Evolutionary conservation across 225 moss, liverwort and hornwort species (phyloP).

Genomic region (Ulota crispa): DNA sequence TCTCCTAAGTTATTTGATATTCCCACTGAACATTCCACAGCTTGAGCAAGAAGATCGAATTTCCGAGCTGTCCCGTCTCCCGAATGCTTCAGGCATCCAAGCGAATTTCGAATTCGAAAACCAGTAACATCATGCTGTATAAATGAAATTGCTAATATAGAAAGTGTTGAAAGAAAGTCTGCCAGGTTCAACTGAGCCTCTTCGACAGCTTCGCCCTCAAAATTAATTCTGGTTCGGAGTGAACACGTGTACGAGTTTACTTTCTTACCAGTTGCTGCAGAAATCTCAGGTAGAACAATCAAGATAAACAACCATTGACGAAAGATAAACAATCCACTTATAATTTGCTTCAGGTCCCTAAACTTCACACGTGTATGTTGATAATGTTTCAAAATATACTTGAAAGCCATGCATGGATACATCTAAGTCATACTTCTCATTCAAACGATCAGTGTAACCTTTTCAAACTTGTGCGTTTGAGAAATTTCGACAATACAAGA

Average conservation of each 20-base stretch:
- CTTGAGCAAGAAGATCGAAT: not conserved
- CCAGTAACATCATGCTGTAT: not conserved
- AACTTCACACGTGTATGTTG: not conserved
- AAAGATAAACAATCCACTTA: not conserved
- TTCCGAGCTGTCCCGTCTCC: too few relatives aligned
- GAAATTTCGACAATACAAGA: not conserved
- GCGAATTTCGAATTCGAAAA: not conserved
- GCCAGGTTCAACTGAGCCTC: too few relatives aligned
- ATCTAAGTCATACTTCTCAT: not conserved
- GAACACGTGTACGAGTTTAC: not conserved
- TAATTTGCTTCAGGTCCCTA: not conserved
- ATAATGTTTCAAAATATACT: not conserved
- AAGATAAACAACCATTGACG: not conserved
- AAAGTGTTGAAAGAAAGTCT: not conserved
- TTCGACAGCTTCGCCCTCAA: not conserved
- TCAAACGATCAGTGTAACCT: not conserved
- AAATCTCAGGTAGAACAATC: not conserved
- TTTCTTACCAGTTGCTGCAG: not conserved
- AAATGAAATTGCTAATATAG: not conserved
- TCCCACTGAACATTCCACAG: not conserved
- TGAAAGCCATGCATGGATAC: not conserved
- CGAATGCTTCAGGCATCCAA: not conserved
- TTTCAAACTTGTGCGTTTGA: not conserved
- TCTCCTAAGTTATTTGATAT: not conserved
- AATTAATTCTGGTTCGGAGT: not conserved